Base-by-base conservation (phyloP, 179 eudicot genomes). In the Beta macrorhiza region DNA sequence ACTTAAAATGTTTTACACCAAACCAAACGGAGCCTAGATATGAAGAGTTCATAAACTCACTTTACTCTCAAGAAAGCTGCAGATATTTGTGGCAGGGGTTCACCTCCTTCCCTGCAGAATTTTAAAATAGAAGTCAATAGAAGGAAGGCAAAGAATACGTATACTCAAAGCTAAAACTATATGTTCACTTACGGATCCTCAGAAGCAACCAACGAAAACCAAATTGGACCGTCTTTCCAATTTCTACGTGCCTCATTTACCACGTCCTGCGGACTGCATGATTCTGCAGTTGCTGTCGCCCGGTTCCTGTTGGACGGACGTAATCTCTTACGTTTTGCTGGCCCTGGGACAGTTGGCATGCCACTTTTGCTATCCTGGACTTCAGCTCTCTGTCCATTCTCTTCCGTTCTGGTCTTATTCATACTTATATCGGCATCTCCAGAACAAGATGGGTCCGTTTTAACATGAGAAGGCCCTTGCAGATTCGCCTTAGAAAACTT, bases 131-230 rank as follows among this genome's bases (percentile, higher is more conserved):
- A 45, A 53, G 77, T 78, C 77, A 79, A 79, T 19, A 37, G 11
- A 70, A 78, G n/a, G 69, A 44, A 49, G 49, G 72, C 55, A 55
- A 55, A 25, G 25, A 25, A 13, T 22, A 47, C 14, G 67, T 53
- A 69, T 16, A 81, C 19, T 45, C 32, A 25, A 52, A 8, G 13
- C 53, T 11, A 75, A 25, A 78, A 44, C 22, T 57, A 67, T 45
- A 59, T 19, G 79, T 63, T 29, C 44, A 80, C 98, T 88, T 86
- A 95, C 98, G 84, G 89, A 52, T 91, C 89, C 67, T 87, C 89
- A 53, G 91, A 87, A 77, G 98, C 90, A 73, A 92, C 92, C 78
- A 95, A 84, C 47, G 97, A 91, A 88, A 93, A 91, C 98, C 98
- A 95, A 88, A 95, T 85, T 15, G 97, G 98, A 81, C 82, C 83